Base-by-base conservation (phyloP, 352 stramenopile species). In the Lagenidium sp. region DNA sequence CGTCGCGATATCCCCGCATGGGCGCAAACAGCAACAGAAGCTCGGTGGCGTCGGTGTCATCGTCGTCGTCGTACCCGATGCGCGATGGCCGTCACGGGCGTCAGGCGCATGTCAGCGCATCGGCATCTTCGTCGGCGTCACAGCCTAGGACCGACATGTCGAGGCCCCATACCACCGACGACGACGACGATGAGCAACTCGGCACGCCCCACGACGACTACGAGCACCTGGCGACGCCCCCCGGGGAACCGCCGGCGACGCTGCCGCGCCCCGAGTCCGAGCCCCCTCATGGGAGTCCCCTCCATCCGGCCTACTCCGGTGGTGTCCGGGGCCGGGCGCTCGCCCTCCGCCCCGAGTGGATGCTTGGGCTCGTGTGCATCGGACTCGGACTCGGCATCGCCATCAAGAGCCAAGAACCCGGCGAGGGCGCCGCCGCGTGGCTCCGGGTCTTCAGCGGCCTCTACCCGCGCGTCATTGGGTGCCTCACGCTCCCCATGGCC, bases 401-500 rank as follows among this genome's bases (percentile, higher is more conserved):
- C 0, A 52, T 60, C 4, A 43, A 65, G 13, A 64, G 53, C n/a
- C 39, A 63, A 16, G 43, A 78, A 11, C 54, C 55, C 15, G 42
- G 55, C 11, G 24, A 38, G 1, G 45, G 66, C 1, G 36, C 79
- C 31, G 65, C 60, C 1, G 79, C 70, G 44, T 87, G 74, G 74
- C 47, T 87, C 42, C 62, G 66, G n/a, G 41, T 65, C 5, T 41
- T 80, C 19, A 68, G 71, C 20, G 50, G 46, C 0, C 47, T 87
- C n/a, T 87, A 83, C 60, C 56, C 74, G 11, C 66, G 71, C 25
- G 50, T 75, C 24, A 59, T 79, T 6, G 65, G 76, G 46, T 85
- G 71, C 36, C 38, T 74, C 23, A 65, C 63, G 22, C 51, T 87
- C 12, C 74, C 71, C 3, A 60, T 87, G 61, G 68, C 69, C 2